A percentile compares a stretch with the other conserved stretches of the same genome.
Evolutionary conservation across 164 flowering plant species (phyloP).

Genomic region (Berberis vulgaris): DNA sequence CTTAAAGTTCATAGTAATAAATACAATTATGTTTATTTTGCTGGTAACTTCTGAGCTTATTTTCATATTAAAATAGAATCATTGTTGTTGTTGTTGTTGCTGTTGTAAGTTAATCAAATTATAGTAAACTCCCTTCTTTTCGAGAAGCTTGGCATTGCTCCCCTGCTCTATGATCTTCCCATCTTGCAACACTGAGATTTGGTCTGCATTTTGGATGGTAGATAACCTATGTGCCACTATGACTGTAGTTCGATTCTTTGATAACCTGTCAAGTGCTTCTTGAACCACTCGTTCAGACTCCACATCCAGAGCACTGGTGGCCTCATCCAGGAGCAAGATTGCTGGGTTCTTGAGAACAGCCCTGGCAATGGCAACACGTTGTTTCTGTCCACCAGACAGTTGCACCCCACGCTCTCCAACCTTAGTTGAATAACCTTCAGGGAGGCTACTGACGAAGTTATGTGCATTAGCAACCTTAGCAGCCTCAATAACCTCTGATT

Average conservation of each 20-base stretch:
- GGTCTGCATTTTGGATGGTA: constrained; percentile 80
- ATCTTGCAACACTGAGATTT: constrained; percentile 73
- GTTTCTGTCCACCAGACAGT: constrained; percentile 93
- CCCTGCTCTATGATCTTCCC: constrained; percentile 93
- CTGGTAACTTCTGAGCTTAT: no score
- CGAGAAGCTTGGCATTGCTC: constrained; percentile 51
- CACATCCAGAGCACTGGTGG: constrained; percentile 90
- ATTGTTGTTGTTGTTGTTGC: constrained; percentile 11
- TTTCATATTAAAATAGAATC: not conserved
- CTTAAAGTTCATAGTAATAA: no score
- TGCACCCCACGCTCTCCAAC: constrained; percentile 97
- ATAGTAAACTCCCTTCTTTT: constrained; percentile 59
- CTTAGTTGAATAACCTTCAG: constrained; percentile 84
- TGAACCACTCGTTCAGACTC: constrained; percentile 91
- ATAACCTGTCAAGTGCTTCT: constrained; percentile 72
- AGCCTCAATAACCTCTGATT: constrained; percentile 81
- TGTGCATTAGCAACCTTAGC: constrained; percentile 93
- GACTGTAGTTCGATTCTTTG: constrained; percentile 76
- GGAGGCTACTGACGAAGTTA: constrained; percentile 73
- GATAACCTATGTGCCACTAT: constrained; percentile 94
- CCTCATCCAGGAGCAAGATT: constrained; percentile 81
- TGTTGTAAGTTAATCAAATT: constrained; percentile 76
- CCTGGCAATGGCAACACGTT: constrained; percentile 88
- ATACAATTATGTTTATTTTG: no score
- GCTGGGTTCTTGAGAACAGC: constrained; percentile 90